Conservation (phyloP, 2,329 filamentous ascomycete species). For the Neopestalotiopsis clavispora region DNA sequence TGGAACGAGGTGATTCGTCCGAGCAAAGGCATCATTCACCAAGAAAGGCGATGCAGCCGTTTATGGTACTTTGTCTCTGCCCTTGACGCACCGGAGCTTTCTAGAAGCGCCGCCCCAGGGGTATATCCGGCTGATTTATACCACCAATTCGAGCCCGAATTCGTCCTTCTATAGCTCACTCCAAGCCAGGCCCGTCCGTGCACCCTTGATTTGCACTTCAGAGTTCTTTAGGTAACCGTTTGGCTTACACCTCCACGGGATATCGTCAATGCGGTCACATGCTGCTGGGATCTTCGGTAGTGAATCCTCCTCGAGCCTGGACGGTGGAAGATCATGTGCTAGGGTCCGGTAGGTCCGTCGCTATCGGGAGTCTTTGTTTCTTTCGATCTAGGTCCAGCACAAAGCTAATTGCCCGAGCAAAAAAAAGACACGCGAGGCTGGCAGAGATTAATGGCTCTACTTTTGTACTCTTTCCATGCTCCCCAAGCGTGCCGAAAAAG, state of each 20-base stretch:
- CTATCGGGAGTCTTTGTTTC: no score
- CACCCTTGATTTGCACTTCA: not conserved
- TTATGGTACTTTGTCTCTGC: not conserved
- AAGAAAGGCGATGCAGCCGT: not conserved
- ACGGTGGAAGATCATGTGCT: not conserved
- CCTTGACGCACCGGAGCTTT: not conserved
- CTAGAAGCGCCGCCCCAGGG: conserved; percentile 8
- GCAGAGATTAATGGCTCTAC: no score
- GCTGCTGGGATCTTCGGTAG: conserved; percentile 1
- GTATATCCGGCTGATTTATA: conserved; percentile 1
- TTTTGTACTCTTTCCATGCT: no score
- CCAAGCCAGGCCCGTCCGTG: conserved; percentile 5
- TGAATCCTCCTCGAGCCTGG: not conserved
- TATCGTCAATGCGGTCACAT: not conserved
- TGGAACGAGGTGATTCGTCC: not conserved
- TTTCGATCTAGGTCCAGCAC: no score
- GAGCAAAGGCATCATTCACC: not conserved
- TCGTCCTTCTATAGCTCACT: conserved; percentile 11
- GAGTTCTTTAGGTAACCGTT: conserved; percentile 13
- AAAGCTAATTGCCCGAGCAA: no score
- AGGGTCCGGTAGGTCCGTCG: no score
- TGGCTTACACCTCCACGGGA: conserved; percentile 1
- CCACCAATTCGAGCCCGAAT: not conserved
- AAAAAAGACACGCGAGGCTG: no score
- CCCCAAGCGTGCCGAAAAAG: no score